Percentiles rank a stretch among this genome's conserved stretches.
Evolutionary conservation across 148 eudicot species (phyloP).

Genomic region (Cornus controversa): DNA sequence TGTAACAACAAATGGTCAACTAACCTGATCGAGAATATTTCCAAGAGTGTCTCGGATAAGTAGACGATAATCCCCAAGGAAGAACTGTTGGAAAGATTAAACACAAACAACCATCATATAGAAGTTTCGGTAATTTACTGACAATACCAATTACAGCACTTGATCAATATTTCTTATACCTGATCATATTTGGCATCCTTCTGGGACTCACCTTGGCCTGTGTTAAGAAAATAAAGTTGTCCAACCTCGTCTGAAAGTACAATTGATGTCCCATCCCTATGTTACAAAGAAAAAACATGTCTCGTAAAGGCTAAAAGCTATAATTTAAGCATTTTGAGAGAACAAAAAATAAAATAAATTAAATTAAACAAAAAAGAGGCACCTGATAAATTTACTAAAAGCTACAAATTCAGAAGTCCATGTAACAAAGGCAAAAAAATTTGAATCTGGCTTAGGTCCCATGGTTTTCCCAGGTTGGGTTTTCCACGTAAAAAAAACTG

Average conservation of each 20-base stretch:
- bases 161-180: constrained; percentile 32
- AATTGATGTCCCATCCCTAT: constrained; percentile 95
- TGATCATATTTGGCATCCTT: constrained; percentile 96
- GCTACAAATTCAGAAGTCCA: too few species aligned
- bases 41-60: constrained; percentile 72
- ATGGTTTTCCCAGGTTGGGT: too few species aligned
- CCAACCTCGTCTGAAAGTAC: constrained; percentile 97
- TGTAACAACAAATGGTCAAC: constrained; percentile 3
- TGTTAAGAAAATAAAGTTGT: constrained; percentile 81
- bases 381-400: too few species aligned
- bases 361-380: too few species aligned
- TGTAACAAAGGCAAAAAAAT: too few species aligned
- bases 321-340: neutral
- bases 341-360: neutral
- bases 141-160: constrained; percentile 1
- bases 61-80: constrained; percentile 96
- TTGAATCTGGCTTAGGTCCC: too few species aligned
- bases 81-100: constrained; percentile 54
- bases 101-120: constrained; percentile 28
- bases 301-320: constrained; percentile 3
- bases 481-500: too few species aligned
- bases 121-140: constrained; percentile 10
- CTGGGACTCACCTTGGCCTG: constrained; percentile 97
- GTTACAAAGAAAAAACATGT: constrained; percentile 22
- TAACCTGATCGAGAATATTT: constrained; percentile 88